phyloP scores from a whole-genome alignment of 352 stramenopile genomes.

The Phytophthora citricola region DNA sequence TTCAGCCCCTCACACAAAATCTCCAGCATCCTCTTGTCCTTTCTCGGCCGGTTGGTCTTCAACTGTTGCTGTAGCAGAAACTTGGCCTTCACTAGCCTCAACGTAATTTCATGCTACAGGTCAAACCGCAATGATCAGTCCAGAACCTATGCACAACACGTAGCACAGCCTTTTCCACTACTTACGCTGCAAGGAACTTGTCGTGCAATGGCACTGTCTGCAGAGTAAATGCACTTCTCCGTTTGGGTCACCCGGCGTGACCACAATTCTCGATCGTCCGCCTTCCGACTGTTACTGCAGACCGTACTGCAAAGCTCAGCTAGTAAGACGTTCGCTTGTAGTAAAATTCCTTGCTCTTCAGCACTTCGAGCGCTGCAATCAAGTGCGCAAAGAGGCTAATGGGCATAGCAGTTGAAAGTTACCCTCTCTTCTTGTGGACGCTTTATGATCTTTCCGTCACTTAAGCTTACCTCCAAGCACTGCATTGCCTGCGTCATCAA shows the following conservation, averaged over 20 bases:
- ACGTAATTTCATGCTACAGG: constrained; percentile 45
- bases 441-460: background rate
- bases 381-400: constrained; percentile 43
- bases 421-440: background rate
- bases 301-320: constrained; percentile 64
- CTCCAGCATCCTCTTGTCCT: constrained; percentile 53
- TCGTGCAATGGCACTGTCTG: constrained; percentile 28
- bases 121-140: constrained; percentile 11
- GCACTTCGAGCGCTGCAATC: constrained; percentile 18
- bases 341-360: constrained; percentile 33
- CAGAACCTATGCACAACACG: background rate
- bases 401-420: constrained; percentile 6
- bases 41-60: constrained; percentile 43
- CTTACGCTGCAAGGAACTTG: constrained; percentile 29
- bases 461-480: constrained; percentile 56
- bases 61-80: constrained; percentile 56
- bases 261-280: constrained; percentile 58
- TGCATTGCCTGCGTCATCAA: constrained; percentile 44
- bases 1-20: constrained; percentile 57
- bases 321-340: constrained; percentile 53
- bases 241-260: constrained; percentile 53
- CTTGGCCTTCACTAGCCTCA: constrained; percentile 62
- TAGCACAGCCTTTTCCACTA: background rate
- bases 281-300: constrained; percentile 48
- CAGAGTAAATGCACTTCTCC: constrained; percentile 48